Evolutionary conservation across 129 eudicot species (phyloP).

Genomic region (Artemisia argyi): DNA sequence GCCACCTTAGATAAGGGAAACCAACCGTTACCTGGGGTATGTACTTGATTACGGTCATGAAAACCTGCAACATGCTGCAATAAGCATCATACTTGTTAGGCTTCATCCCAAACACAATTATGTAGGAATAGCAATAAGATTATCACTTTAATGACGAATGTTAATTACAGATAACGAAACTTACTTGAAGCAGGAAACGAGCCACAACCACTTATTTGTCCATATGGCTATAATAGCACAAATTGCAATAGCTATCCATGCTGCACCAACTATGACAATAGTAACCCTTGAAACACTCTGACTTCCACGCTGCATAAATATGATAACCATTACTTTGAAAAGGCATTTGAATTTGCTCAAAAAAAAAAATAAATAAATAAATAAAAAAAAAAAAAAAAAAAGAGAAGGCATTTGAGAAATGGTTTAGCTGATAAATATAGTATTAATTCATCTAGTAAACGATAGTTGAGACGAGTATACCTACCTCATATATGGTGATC

Average conservation of each 20-base stretch:
- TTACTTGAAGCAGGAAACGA: constrained; percentile 69
- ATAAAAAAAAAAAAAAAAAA: too few species aligned
- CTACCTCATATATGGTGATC: constrained; percentile 67
- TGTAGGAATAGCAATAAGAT: not conserved
- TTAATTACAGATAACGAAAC: constrained; percentile 6
- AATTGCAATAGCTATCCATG: constrained; percentile 55
- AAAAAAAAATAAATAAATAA: too few species aligned
- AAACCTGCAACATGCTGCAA: constrained; percentile 70
- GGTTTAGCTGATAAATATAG: too few species aligned
- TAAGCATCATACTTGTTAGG: not conserved
- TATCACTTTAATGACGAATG: not conserved
- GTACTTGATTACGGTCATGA: constrained; percentile 71
- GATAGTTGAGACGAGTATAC: constrained; percentile 9
- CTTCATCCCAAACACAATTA: not conserved
- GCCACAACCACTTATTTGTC: constrained; percentile 76
- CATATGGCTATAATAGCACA: constrained; percentile 57
- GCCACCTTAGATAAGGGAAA: not conserved
- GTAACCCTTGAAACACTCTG: constrained; percentile 61
- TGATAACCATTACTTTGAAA: not conserved
- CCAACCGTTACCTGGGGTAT: constrained; percentile 60
- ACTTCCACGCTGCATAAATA: constrained; percentile 53
- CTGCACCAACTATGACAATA: constrained; percentile 43
- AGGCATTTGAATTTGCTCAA: too few species aligned
- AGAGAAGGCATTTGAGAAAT: too few species aligned
- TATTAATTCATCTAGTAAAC: not conserved